Evolutionary conservation across 179 eudicot genomes (phyloP), one percentile per base, ranked within the genome.

Genomic region (Monotropa hypopitys): DNA sequence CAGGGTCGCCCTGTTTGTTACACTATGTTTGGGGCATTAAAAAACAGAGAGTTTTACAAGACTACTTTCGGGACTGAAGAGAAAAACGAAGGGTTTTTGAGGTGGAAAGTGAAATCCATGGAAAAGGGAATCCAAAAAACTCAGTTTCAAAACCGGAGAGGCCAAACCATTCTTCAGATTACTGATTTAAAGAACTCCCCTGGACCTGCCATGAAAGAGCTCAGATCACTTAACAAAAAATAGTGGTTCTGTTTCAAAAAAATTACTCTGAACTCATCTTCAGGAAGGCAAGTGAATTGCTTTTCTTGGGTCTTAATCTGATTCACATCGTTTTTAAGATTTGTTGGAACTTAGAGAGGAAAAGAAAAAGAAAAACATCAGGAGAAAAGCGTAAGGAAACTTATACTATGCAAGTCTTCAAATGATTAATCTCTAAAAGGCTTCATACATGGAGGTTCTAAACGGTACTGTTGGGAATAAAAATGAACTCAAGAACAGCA

Each of bases 241-340:
- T 81, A 38, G 74, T 86, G 59, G 61, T 76, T 13, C 53, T 93
- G 50, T 84, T 93, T 74, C 92, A 86, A 59, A 89, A 87, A 40
- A 66, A 91, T 83, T 95, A 93, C 76, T 97, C 97, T 1, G 99
- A 90, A 56, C 81, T 95, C 78, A 80, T 88, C 33, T 84, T 70
- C 82, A 89, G 84, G 81, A 86, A 84, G 76, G 97, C 87, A 81
- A 85, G 68, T 59, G 43, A 66, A n/a, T 26, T 54, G 33, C 9
- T n/a, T 3, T 63, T 65, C 8, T 21, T 9, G 68, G 45, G 3
- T 50, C 49, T 40, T 21, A 0, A 33, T 46, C 28, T 21, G 76
- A 56, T 40, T 35, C 5, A 54, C 11, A n/a, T n/a, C 54, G 20
- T 63, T 18, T 18, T 5, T n/a, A n/a, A n/a, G n/a, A n/a, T n/a